These are phyloP conservation scores for Botrytis fragariae DNA, from an alignment of 2,329 filamentous ascomycete genomes.

Conservation along the genomic window DNA sequence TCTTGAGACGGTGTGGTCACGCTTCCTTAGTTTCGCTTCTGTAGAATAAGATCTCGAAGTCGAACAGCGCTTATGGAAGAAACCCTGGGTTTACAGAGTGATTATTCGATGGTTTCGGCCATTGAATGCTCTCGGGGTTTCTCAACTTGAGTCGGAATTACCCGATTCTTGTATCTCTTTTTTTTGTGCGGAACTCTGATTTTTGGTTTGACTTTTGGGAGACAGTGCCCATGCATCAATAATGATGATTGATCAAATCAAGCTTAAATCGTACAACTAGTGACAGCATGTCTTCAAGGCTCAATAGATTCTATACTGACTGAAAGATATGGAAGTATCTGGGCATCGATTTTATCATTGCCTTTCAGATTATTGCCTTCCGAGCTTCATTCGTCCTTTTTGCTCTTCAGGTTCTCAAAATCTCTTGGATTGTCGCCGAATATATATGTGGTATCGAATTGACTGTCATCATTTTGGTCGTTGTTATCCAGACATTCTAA, in stretches of 20 bases:
- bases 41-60: background rate
- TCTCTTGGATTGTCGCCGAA: background rate
- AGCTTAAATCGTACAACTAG: background rate
- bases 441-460: background rate
- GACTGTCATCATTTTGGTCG: too few species aligned
- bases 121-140: background rate
- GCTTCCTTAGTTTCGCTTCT: constrained; percentile 6
- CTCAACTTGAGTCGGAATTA: constrained; percentile 6
- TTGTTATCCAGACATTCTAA: background rate
- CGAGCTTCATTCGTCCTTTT: background rate
- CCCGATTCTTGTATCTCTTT: background rate
- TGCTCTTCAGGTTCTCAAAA: background rate
- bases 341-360: too few species aligned
- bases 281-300: background rate
- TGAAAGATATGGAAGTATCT: too few species aligned
- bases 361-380: background rate
- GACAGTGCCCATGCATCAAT: background rate
- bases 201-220: background rate
- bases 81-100: background rate
- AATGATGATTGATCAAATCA: background rate
- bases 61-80: background rate
- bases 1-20: background rate
- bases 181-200: too few species aligned
- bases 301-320: background rate
- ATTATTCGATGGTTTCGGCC: background rate